Conservation (phyloP, 768 basidiomycete genomes). For the Auricularia cornea region DNA sequence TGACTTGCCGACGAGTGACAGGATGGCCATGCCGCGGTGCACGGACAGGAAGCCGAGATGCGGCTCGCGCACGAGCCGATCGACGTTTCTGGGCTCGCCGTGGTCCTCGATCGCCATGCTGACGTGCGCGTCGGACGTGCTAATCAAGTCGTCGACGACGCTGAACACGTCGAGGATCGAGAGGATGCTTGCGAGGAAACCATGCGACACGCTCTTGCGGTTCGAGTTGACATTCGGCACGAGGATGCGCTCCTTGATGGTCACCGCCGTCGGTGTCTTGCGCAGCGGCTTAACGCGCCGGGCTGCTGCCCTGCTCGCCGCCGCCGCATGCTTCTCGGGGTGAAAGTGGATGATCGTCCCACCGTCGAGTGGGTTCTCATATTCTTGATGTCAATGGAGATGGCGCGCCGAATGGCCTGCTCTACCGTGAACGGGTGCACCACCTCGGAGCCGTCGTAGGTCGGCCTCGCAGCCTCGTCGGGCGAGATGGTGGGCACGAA, state of each 20-base stretch:
- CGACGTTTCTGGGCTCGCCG: slow-evolving; percentile 52
- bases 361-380: slow-evolving; percentile 84
- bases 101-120: slow-evolving; percentile 92
- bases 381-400: slow-evolving; percentile 97
- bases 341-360: slow-evolving; percentile 89
- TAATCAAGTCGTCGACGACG: slow-evolving; percentile 96
- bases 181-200: slow-evolving; percentile 93
- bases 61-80: slow-evolving; percentile 69
- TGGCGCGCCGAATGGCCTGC: slow-evolving; percentile 78
- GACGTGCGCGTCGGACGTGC: slow-evolving; percentile 94
- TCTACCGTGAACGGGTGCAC: slow-evolving; percentile 99
- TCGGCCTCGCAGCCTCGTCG: slow-evolving; percentile 95
- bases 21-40: slow-evolving; percentile 86
- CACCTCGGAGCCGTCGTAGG: slow-evolving; percentile 97
- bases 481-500: slow-evolving; percentile 90
- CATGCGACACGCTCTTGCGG: slow-evolving; percentile 91
- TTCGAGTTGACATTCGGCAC: slow-evolving; percentile 94
- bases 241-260: slow-evolving; percentile 91
- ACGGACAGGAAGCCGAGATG: slow-evolving; percentile 73
- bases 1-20: slow-evolving; percentile 93
- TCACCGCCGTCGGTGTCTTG: slow-evolving; percentile 81
- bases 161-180: slow-evolving; percentile 84
- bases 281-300: slow-evolving; percentile 22
- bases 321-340: not conserved
- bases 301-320: not conserved